A percentile compares a stretch with the other conserved stretches of the same genome.
Evolutionary conservation across 2,329 filamentous ascomycete species (phyloP).

Genomic region (Diaporthe aspalathi): DNA sequence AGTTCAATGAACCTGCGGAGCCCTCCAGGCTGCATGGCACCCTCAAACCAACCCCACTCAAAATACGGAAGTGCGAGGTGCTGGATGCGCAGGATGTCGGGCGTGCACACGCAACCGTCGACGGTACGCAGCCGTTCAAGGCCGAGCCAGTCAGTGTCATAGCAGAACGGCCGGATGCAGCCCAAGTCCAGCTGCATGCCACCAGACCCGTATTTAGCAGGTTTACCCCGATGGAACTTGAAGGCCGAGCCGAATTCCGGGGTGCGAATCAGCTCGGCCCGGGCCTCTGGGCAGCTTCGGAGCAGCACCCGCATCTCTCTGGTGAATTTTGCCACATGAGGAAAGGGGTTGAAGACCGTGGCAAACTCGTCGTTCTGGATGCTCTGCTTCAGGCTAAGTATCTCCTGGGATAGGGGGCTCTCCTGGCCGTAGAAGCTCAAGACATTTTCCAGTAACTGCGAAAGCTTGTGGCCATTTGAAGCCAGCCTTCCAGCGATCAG

Average conservation of each 20-base stretch:
- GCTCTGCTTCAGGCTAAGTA: neutral
- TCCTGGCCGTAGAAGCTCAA: neutral
- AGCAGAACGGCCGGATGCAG: neutral
- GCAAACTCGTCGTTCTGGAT: neutral
- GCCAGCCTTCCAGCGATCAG: too few species aligned
- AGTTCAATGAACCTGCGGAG: neutral
- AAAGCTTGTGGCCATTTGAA: neutral
- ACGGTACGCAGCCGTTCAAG: too few species aligned
- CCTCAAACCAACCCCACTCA: too few species aligned
- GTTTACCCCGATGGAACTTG: neutral
- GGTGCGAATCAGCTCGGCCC: neutral
- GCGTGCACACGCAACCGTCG: neutral
- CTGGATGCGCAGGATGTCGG: neutral
- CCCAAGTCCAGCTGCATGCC: neutral
- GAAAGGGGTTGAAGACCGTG: neutral
- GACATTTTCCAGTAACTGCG: neutral
- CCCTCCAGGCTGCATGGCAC: too few species aligned
- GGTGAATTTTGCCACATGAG: neutral
- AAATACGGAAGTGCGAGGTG: neutral
- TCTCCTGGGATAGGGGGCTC: neutral
- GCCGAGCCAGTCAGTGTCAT: neutral
- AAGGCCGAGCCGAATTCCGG: neutral
- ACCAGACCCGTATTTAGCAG: too few species aligned
- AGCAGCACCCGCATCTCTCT: neutral
- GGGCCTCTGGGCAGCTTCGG: neutral